Evolutionary conservation across 2,329 filamentous ascomycete species (phyloP), one percentile per base, ranked within the genome.

Genomic region (Fusarium piperis): DNA sequence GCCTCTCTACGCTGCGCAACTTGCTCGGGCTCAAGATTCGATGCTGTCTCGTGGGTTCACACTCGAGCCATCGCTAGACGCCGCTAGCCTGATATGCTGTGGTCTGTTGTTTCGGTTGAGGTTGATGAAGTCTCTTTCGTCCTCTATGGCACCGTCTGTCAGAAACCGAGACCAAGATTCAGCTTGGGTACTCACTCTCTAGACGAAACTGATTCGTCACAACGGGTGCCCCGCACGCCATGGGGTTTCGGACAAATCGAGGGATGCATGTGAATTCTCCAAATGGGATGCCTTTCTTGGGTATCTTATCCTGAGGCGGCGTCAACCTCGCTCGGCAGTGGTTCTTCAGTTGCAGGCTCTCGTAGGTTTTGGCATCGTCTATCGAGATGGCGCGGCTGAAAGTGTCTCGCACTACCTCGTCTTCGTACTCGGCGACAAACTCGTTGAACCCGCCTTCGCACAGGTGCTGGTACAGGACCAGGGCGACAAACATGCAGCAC

Each of bases 331-430:
- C 59, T 20, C 65, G 62, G 35, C 62, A 72, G 26, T 72, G 70
- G 18, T 61, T 18, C 41, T 66, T 64, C 44, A 72, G 52, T 46
- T 70, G 70, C 9, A 63, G 20, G 20, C 36, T 18, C 26, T 72
- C 67, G 33, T 70, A 72, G 3, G 64, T 70, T 57, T 64, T 72
- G 6, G 61, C 67, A n/a, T 72, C 70, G 39, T 72, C 70, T 33
- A 72, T 38, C 20, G 55, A 65, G 20, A 72, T 39, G n/a, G 64
- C 51, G 30, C 64, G 58, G 57, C 46, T 51, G 28, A 72, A 72
- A 2, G 64, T 65, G 33, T 70, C 57, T 18, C 59, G 61, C 23
- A 72, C 52, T 11, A 72, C 46, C 33, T 72, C 70, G 18, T 70
- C 64, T 36, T 72, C 70, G 52, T 72, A 72, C 44, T 68, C 67